Conservation (phyloP, 1,139 yeast genomes). For the Nakaseomyces nivariensis region DNA sequence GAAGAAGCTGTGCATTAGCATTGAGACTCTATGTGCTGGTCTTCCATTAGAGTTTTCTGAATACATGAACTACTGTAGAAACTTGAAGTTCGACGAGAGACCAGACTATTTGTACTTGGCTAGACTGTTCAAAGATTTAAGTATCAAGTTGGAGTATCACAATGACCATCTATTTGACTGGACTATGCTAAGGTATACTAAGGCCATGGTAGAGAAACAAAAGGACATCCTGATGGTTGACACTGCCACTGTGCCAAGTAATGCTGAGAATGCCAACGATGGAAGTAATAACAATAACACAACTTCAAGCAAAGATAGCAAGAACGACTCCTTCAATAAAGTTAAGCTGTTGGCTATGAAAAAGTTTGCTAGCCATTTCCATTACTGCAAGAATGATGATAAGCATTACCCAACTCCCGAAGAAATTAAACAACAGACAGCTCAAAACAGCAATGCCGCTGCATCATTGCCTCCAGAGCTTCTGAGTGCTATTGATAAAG, state of each 20-base stretch:
- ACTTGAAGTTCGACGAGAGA: constrained; percentile 88
- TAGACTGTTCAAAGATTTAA: constrained; percentile 80
- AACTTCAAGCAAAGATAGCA: constrained; percentile 14
- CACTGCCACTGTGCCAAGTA: constrained; percentile 6
- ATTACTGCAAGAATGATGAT: constrained; percentile 26
- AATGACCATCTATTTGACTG: constrained; percentile 96
- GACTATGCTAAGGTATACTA: constrained; percentile 84
- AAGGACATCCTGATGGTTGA: constrained; percentile 15
- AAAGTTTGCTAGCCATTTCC: constrained; percentile 30
- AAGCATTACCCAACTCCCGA: constrained; percentile 29
- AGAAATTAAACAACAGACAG: constrained; percentile 28
- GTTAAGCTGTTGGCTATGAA: constrained; percentile 28
- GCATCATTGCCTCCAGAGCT: constrained; percentile 24
- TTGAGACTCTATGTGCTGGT: constrained; percentile 83
- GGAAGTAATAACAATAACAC: constrained; percentile 8
- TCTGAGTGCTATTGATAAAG: constrained; percentile 23
- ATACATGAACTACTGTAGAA: constrained; percentile 80
- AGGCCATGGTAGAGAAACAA: constrained; percentile 34
- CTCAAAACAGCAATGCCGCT: constrained; percentile 20
- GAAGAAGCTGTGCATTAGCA: constrained; percentile 86
- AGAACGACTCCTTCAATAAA: constrained; percentile 26
- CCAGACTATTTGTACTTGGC: constrained; percentile 91
- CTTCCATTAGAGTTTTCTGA: constrained; percentile 85
- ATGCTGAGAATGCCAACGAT: constrained; percentile 7
- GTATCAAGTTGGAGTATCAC: constrained; percentile 78